Percentiles rank a stretch among this genome's conserved stretches.
These are phyloP conservation scores for Obelidium mucronatum DNA, from an alignment of 192 early-diverging fungal species.

Conservation along the genomic window DNA sequence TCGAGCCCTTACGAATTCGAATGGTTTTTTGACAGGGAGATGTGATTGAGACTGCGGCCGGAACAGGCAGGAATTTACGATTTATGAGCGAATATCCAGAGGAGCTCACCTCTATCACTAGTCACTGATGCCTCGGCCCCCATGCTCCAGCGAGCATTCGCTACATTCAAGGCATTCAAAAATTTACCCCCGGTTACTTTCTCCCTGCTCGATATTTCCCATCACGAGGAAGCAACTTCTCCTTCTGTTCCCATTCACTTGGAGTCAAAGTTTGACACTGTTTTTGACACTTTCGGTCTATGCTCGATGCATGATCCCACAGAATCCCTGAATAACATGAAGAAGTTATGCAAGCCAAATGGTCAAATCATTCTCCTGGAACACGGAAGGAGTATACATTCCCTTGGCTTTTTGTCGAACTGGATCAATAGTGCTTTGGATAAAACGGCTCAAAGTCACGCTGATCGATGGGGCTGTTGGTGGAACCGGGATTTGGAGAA, in stretches of 20 bases:
- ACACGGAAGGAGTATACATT: constrained; percentile 62
- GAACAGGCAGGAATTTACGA: constrained; percentile 69
- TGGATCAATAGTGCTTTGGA: constrained; percentile 68
- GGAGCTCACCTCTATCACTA: constrained; percentile 48
- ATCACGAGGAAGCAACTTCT: constrained; percentile 17
- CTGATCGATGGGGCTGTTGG: constrained; percentile 74
- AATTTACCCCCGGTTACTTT: constrained; percentile 31
- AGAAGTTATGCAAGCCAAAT: constrained; percentile 44
- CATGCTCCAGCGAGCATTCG: constrained; percentile 60
- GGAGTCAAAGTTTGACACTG: constrained; percentile 58
- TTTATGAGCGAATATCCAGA: constrained; percentile 51
- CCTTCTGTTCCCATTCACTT: constrained; percentile 16
- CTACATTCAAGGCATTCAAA: constrained; percentile 3
- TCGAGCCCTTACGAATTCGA: too few species aligned
- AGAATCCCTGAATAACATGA: constrained; percentile 55
- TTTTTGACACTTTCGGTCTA: constrained; percentile 73
- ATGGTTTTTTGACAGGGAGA: constrained; percentile 54
- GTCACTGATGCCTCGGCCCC: constrained; percentile 57
- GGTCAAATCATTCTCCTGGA: constrained; percentile 68
- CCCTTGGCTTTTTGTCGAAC: neutral
- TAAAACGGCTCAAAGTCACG: constrained; percentile 64
- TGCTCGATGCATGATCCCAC: constrained; percentile 68
- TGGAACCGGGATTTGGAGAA: constrained; percentile 70
- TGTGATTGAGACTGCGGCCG: constrained; percentile 67
- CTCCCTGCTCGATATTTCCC: constrained; percentile 21